phyloP scores from a whole-genome alignment of 139 green algal species.

The Trebouxia sp. region DNA sequence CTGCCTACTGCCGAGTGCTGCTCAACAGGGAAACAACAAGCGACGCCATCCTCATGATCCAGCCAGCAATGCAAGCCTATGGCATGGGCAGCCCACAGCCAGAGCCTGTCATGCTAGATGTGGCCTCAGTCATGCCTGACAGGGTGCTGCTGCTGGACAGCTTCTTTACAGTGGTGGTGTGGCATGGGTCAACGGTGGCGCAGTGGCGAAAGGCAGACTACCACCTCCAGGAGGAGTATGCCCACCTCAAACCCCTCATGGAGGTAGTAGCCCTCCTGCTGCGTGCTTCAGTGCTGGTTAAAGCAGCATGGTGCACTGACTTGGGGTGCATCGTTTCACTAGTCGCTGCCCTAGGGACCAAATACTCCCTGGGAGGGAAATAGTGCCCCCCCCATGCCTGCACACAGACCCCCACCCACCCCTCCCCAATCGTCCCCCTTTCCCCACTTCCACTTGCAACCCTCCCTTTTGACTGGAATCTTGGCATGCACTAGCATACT shows the following conservation, averaged over 20 bases:
- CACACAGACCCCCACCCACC: too few relatives aligned
- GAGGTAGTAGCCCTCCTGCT: constrained; percentile 43
- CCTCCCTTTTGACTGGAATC: too few relatives aligned
- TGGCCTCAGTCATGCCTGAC: constrained; percentile 83
- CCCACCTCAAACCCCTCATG: constrained; percentile 87
- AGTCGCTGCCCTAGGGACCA: too few relatives aligned
- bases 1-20: constrained; percentile 87
- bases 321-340: too few relatives aligned
- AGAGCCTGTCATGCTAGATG: constrained; percentile 94
- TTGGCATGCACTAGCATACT: too few relatives aligned
- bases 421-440: too few relatives aligned
- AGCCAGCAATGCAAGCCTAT: constrained; percentile 90
- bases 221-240: constrained; percentile 86
- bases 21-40: constrained; percentile 81
- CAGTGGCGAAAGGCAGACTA: constrained; percentile 94
- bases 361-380: too few relatives aligned
- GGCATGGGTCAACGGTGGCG: constrained; percentile 90
- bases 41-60: constrained; percentile 95
- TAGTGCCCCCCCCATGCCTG: too few relatives aligned
- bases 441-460: too few relatives aligned
- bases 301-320: too few relatives aligned
- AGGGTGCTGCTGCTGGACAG: constrained; percentile 95
- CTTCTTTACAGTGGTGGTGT: constrained; percentile 96
- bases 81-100: constrained; percentile 50
- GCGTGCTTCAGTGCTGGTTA: not conserved